Evolutionary conservation across 164 flowering plant species (phyloP).

Genomic region (Brasenia schreberi): DNA sequence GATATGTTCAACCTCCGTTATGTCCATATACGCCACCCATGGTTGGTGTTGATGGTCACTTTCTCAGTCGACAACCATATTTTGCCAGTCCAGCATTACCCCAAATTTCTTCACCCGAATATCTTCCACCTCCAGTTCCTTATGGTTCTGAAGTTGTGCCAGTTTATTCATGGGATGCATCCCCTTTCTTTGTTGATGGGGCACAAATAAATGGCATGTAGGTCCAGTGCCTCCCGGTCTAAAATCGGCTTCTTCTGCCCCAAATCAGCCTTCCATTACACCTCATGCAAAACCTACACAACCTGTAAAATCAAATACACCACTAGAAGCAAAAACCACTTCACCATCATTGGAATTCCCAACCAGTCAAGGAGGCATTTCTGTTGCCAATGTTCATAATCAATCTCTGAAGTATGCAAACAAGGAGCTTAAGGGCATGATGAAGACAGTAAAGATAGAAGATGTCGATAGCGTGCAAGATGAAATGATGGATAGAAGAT

Average conservation of each 20-base stretch:
- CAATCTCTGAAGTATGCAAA: slow-evolving; percentile 21
- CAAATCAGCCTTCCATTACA: slow-evolving; percentile 11
- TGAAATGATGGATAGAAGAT: too few relatives aligned
- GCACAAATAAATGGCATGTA: slow-evolving; percentile 18
- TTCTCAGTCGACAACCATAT: slow-evolving; percentile 25
- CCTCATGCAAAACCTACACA: slow-evolving; percentile 13
- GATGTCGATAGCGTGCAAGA: too few relatives aligned
- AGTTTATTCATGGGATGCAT: slow-evolving; percentile 28
- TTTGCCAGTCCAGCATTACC: slow-evolving; percentile 18
- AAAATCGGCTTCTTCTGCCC: slow-evolving; percentile 17
- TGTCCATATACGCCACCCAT: slow-evolving; percentile 24
- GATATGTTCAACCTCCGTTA: slow-evolving; percentile 22
- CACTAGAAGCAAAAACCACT: slow-evolving; percentile 13
- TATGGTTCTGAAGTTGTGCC: slow-evolving; percentile 33
- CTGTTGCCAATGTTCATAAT: slow-evolving; percentile 3
- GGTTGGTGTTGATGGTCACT: slow-evolving; percentile 35
- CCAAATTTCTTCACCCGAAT: slow-evolving; percentile 25
- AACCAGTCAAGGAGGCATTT: slow-evolving; percentile 9
- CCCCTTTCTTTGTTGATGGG: slow-evolving; percentile 24
- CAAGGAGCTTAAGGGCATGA: slow-evolving; percentile 15
- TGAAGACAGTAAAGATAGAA: too few relatives aligned
- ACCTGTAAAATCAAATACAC: slow-evolving; percentile 11
- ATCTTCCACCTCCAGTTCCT: slow-evolving; percentile 17
- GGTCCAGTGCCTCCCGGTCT: slow-evolving; percentile 13
- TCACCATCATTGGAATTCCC: slow-evolving; percentile 16